A percentile compares a stretch with the other conserved stretches of the same genome.
Evolutionary conservation across 441 rosid genomes (phyloP).

Genomic region (Jatropha multifida): DNA sequence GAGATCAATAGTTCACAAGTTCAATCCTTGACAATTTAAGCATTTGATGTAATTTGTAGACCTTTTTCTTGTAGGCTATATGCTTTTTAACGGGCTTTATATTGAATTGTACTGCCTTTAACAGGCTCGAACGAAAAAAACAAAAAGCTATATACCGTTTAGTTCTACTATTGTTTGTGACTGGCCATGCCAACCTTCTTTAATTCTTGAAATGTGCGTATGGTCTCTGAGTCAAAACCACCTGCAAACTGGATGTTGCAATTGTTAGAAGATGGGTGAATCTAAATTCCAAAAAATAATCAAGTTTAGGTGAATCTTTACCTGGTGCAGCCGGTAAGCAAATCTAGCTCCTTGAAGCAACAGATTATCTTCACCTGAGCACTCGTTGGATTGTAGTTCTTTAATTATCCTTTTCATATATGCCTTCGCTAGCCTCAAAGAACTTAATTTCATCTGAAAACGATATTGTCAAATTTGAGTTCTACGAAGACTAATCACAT

Average conservation of each 20-base stretch:
- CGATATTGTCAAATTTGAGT: neutral
- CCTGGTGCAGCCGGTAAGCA: conserved; percentile 96
- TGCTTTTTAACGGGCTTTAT: no score
- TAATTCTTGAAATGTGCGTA: conserved; percentile 74
- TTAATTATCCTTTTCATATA: conserved; percentile 85
- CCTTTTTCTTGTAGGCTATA: no score
- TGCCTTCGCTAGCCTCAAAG: conserved; percentile 72
- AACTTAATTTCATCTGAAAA: conserved; percentile 73
- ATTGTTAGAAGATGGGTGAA: neutral
- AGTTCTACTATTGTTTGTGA: conserved; percentile 23
- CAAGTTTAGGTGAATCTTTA: conserved; percentile 20
- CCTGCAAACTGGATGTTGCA: conserved; percentile 67
- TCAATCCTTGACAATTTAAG: no score
- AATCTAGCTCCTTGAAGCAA: conserved; percentile 85
- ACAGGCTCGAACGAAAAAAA: no score
- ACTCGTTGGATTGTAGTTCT: conserved; percentile 49
- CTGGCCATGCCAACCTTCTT: conserved; percentile 43
- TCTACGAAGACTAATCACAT: no score
- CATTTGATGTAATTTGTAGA: no score
- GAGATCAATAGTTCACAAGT: no score
- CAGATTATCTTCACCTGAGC: conserved; percentile 66
- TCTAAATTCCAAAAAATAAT: neutral
- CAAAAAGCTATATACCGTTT: no score
- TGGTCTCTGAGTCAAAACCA: conserved; percentile 78
- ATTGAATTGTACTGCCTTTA: no score